These are phyloP conservation scores for Vitis hybrid DNA, from an alignment of 177 flowering plant genomes.

Conservation along the genomic window DNA sequence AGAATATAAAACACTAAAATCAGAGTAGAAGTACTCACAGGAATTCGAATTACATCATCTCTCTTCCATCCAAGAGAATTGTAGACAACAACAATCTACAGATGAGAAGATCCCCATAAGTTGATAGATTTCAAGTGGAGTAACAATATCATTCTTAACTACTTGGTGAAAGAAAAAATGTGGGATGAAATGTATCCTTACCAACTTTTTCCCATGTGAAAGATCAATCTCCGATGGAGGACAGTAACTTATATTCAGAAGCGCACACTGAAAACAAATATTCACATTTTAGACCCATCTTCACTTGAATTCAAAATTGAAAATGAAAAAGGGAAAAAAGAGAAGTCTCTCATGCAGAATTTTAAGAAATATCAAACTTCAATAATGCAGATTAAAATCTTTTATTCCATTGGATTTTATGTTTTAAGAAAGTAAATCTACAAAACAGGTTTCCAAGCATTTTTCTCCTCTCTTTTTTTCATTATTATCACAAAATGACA, in stretches of 20 bases:
- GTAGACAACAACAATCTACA: conserved; percentile 75
- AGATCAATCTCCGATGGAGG: conserved; percentile 79
- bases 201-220: conserved; percentile 68
- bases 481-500: no score
- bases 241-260: conserved; percentile 88
- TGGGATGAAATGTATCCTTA: conserved; percentile 25
- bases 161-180: not conserved
- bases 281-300: not conserved
- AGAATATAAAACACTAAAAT: not conserved
- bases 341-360: not conserved
- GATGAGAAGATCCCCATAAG: conserved; percentile 4
- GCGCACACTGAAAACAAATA: conserved; percentile 65
- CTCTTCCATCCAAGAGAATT: conserved; percentile 95
- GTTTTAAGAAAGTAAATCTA: no score
- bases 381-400: no score
- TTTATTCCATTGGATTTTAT: no score
- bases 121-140: conserved; percentile 2
- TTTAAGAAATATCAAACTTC: no score
- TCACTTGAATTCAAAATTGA: not conserved
- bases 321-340: not conserved
- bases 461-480: no score
- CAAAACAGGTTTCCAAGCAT: no score
- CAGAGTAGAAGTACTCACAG: conserved; percentile 58
- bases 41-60: conserved; percentile 74
- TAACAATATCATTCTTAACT: not conserved